Evolutionary conservation across 2,329 filamentous ascomycete genomes (phyloP).

Genomic region (Nothophoma quercina): DNA sequence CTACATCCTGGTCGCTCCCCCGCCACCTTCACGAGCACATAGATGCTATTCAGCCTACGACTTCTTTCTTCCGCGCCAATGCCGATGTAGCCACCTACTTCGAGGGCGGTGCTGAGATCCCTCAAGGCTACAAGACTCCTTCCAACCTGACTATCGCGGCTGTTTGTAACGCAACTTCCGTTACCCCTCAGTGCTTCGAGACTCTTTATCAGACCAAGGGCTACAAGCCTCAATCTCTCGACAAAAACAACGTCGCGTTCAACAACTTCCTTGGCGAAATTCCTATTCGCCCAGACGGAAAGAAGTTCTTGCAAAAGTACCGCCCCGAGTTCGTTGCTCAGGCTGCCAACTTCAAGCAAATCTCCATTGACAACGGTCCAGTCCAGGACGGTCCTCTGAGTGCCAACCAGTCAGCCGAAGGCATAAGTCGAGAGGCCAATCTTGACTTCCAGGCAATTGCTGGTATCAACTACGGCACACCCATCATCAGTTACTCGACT

Average conservation of each 20-base stretch:
- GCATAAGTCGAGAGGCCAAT: slow-evolving; percentile 64
- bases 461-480: slow-evolving; percentile 62
- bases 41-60: slow-evolving; percentile 68
- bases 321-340: slow-evolving; percentile 58
- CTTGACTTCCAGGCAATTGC: slow-evolving; percentile 70
- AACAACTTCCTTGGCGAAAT: slow-evolving; percentile 60
- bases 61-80: slow-evolving; percentile 58
- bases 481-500: slow-evolving; percentile 66
- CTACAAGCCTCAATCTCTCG: slow-evolving; percentile 56
- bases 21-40: slow-evolving; percentile 65
- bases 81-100: slow-evolving; percentile 36
- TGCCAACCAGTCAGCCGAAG: slow-evolving; percentile 34
- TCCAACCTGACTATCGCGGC: slow-evolving; percentile 44
- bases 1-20: slow-evolving; percentile 66
- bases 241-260: slow-evolving; percentile 57
- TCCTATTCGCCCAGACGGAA: slow-evolving; percentile 63
- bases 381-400: slow-evolving; percentile 55
- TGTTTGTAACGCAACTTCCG: slow-evolving; percentile 60
- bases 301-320: slow-evolving; percentile 63
- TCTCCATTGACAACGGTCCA: slow-evolving; percentile 64
- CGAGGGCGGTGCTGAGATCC: slow-evolving; percentile 31
- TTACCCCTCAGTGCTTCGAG: slow-evolving; percentile 63
- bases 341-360: slow-evolving; percentile 64
- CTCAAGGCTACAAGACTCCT: slow-evolving; percentile 37
- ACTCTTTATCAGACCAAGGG: slow-evolving; percentile 63